Evolutionary conservation across 257 asterid genomes (phyloP).

Genomic region (Petrea volubilis): DNA sequence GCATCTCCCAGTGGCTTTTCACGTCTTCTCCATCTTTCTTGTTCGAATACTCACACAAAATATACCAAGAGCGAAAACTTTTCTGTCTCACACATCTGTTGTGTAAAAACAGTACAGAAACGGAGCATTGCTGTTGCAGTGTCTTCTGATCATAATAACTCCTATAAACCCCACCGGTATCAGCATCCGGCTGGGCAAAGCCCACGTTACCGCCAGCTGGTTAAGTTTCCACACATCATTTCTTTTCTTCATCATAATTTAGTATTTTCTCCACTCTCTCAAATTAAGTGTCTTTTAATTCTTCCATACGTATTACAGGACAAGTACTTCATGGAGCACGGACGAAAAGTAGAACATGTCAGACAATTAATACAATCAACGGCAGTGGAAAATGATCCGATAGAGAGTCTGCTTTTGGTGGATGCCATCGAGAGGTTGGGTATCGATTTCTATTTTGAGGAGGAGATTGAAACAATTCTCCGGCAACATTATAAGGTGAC

Average conservation of each 20-base stretch:
- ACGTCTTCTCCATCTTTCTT: not conserved
- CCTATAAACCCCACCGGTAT: no score
- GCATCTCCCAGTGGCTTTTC: not conserved
- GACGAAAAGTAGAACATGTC: conserved; percentile 17
- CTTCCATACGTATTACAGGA: conserved; percentile 28
- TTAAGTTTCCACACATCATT: no score
- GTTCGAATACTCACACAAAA: not conserved
- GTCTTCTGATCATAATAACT: no score
- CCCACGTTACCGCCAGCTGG: no score
- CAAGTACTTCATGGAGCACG: conserved; percentile 1
- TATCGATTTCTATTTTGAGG: conserved; percentile 29
- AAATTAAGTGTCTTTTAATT: no score
- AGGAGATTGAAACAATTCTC: conserved; percentile 33
- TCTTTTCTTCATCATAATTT: no score
- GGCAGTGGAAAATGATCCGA: conserved; percentile 4
- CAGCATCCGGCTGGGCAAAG: no score
- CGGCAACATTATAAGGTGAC: not conserved
- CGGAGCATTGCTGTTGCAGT: not conserved
- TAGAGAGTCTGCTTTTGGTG: conserved; percentile 18
- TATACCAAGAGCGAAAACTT: not conserved
- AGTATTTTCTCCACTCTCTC: no score
- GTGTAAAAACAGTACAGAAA: not conserved
- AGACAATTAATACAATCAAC: conserved; percentile 5
- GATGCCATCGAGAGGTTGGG: conserved; percentile 45
- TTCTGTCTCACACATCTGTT: not conserved